phyloP scores from a whole-genome alignment of 306 rosid genomes.

The Glycine soja region DNA sequence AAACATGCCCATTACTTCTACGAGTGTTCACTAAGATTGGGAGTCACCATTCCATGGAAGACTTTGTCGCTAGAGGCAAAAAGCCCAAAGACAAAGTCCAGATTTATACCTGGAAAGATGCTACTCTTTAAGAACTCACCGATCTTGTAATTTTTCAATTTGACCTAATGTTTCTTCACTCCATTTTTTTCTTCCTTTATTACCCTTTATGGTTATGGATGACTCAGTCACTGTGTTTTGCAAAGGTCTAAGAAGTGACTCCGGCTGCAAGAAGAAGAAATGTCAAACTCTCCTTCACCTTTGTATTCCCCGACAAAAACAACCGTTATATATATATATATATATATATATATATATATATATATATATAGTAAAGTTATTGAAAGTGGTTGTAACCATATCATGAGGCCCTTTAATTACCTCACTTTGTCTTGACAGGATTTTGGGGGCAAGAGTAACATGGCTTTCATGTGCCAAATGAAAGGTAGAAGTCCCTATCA shows the following conservation, averaged over 20 bases:
- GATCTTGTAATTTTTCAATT: slow-evolving; percentile 58
- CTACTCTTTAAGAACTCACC: slow-evolving; percentile 88
- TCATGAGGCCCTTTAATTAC: neutral
- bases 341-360: neutral
- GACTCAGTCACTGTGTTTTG: neutral
- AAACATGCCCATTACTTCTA: slow-evolving; percentile 87
- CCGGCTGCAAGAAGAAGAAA: slow-evolving; percentile 91
- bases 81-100: slow-evolving; percentile 97
- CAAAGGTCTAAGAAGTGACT: slow-evolving; percentile 92
- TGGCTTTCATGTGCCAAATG: slow-evolving; percentile 85
- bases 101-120: slow-evolving; percentile 98
- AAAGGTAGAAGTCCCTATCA: slow-evolving; percentile 65
- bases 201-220: too few relatives aligned
- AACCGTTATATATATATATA: slow-evolving; percentile 50
- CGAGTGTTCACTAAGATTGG: slow-evolving; percentile 94
- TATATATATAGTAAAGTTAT: neutral
- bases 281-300: slow-evolving; percentile 89
- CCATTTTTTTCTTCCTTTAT: neutral
- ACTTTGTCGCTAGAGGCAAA: slow-evolving; percentile 89
- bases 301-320: slow-evolving; percentile 93
- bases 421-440: slow-evolving; percentile 44
- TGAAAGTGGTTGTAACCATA: neutral
- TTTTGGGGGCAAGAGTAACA: slow-evolving; percentile 79
- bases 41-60: slow-evolving; percentile 76
- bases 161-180: slow-evolving; percentile 34